Base-by-base conservation (phyloP, 106 monocot species). In the Platanthera zijinensis region DNA sequence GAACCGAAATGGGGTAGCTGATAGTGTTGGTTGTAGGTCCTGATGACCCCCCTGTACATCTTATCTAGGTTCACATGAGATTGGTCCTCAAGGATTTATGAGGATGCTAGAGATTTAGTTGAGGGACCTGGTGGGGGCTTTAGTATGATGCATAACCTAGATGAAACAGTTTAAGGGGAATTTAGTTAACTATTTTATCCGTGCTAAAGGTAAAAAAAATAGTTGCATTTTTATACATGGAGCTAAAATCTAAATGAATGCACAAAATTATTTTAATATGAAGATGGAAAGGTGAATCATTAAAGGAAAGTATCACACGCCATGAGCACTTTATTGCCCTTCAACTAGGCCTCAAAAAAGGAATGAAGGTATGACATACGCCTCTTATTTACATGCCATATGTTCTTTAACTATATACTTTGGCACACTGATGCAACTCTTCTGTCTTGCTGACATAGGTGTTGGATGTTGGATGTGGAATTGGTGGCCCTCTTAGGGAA, bases 271-370 rank as follows among this genome's bases (percentile, higher is more conserved):
- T 71, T 30, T 39, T n/a, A 25, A 76, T 80, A 56, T 82, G 71
- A 79, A 99, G 97, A 86, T 90, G 94, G 91, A 88, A 86, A 74
- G 94, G 94, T n/a, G 97, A 99, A 77, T 89, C 97, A 64, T 82
- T 99, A 51, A 83, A 74, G 50, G 97, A 99, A 85, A 99, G 97
- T 82, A 94, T 99, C 47, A 99, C 90, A 69, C 81, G 97, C 3
- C 94, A 99, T 85, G 97, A 99, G 51, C 97, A 99, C 77, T 99
- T 94, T 74, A 94, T 99, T 88, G 97, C 97, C 32, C 77, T 99
- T 52, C 97, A 99, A 21, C 82, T 99, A 32, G 86, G 94, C 49
- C 82, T 99, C 79, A 88, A 85, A 86, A 76, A 51, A 21, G 94
- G 97, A 90, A 99, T 99, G 97, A 99, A 92, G 94, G 97, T 97